These are phyloP conservation scores for Diophrys sp. DNA, from an alignment of 73 alveolate species.

Conservation along the genomic window DNA sequence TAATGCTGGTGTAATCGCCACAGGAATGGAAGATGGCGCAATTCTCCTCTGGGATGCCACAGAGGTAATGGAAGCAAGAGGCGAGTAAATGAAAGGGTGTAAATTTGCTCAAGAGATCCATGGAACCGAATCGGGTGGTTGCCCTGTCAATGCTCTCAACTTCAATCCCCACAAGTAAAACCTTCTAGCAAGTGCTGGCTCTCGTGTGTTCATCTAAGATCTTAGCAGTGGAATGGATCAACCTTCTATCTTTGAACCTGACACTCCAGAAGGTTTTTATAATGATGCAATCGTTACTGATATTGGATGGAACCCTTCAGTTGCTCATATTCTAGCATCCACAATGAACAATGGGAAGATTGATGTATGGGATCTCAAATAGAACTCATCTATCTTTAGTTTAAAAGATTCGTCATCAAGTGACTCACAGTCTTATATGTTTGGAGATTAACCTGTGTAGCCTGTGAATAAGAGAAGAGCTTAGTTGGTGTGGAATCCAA, in stretches of 20 bases:
- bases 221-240: slow-evolving; percentile 56
- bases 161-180: slow-evolving; percentile 82
- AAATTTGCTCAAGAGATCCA: slow-evolving; percentile 62
- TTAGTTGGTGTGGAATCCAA: slow-evolving; percentile 82
- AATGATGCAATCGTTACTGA: slow-evolving; percentile 71
- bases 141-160: slow-evolving; percentile 63
- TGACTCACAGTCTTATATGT: slow-evolving; percentile 20
- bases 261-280: slow-evolving; percentile 51
- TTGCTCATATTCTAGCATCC: slow-evolving; percentile 84
- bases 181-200: slow-evolving; percentile 83
- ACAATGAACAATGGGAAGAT: slow-evolving; percentile 77
- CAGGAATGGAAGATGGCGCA: slow-evolving; percentile 85
- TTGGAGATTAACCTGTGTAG: slow-evolving; percentile 29
- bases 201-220: slow-evolving; percentile 78
- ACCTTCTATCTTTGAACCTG: slow-evolving; percentile 66
- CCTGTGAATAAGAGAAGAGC: slow-evolving; percentile 46
- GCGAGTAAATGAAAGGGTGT: slow-evolving; percentile 37
- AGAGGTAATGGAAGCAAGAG: slow-evolving; percentile 47
- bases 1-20: slow-evolving; percentile 68
- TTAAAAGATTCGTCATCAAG: slow-evolving; percentile 49
- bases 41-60: slow-evolving; percentile 85
- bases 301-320: slow-evolving; percentile 81
- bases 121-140: slow-evolving; percentile 41
- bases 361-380: slow-evolving; percentile 86
- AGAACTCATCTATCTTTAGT: slow-evolving; percentile 64